Percentiles rank a stretch among this genome's conserved stretches.
Evolutionary conservation across 495 filamentous ascomycete species (phyloP).

Genomic region (Annulohypoxylon bovei): DNA sequence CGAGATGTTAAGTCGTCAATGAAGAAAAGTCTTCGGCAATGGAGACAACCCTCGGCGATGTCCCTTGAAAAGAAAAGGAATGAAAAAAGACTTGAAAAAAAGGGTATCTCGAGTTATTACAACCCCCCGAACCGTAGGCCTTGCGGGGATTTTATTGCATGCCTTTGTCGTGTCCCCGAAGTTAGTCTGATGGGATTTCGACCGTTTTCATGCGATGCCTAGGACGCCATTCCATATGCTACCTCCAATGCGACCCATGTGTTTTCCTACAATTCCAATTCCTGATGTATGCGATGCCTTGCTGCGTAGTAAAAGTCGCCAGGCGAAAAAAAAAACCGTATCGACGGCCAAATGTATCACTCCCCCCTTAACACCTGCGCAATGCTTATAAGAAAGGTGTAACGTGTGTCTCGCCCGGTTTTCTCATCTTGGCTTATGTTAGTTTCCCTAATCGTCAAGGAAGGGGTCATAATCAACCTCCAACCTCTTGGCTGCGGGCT

Average conservation of each 20-base stretch:
- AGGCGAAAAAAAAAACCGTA: neutral
- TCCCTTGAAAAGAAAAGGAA: neutral
- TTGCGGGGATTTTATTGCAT: slow-evolving; percentile 4
- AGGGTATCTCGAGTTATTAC: slow-evolving; percentile 36
- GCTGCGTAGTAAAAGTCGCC: neutral
- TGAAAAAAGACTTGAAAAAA: neutral
- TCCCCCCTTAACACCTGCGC: slow-evolving; percentile 14
- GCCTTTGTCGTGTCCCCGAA: neutral
- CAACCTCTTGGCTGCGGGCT: slow-evolving; percentile 59
- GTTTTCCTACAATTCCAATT: slow-evolving; percentile 19
- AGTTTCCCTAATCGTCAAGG: slow-evolving; percentile 33
- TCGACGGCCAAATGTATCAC: slow-evolving; percentile 1
- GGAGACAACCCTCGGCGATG: neutral
- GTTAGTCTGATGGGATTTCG: neutral
- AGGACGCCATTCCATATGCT: slow-evolving; percentile 22
- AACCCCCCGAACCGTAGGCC: neutral
- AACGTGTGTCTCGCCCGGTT: neutral
- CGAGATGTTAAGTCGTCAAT: neutral
- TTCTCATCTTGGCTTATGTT: slow-evolving; percentile 24
- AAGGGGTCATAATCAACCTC: slow-evolving; percentile 54
- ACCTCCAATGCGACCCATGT: slow-evolving; percentile 26
- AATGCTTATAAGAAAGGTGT: neutral
- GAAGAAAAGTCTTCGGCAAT: neutral
- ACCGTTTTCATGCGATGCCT: slow-evolving; percentile 1
- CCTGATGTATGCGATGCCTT: slow-evolving; percentile 11